Evolutionary conservation across 129 eudicot genomes (phyloP).

Genomic region (Cynara cardunculus): DNA sequence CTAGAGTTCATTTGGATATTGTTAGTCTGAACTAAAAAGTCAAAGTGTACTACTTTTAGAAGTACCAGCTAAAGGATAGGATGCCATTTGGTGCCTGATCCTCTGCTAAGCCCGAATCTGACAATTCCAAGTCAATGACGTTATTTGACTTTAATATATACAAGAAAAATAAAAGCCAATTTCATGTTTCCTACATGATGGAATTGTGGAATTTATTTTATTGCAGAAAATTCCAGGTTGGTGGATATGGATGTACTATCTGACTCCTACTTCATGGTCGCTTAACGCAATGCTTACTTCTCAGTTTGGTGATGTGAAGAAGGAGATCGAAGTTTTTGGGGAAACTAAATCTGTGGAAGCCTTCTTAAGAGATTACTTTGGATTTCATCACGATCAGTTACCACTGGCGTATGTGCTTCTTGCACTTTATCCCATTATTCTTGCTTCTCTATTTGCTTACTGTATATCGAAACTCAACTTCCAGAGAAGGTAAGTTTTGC

Average conservation of each 20-base stretch:
- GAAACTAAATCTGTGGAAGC: slow-evolving; percentile 27
- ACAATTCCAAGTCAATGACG: background rate
- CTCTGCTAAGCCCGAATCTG: background rate
- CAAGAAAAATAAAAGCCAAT: background rate
- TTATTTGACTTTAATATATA: no score
- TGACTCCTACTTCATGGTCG: slow-evolving; percentile 49
- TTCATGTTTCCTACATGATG: background rate
- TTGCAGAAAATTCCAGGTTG: slow-evolving; percentile 55
- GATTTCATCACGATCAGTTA: slow-evolving; percentile 43
- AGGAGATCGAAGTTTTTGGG: slow-evolving; percentile 33
- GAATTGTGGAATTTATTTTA: background rate
- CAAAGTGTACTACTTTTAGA: background rate
- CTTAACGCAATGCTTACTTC: slow-evolving; percentile 47
- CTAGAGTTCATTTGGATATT: background rate
- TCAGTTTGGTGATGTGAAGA: slow-evolving; percentile 49
- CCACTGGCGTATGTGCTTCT: slow-evolving; percentile 40
- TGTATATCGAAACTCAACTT: slow-evolving; percentile 51
- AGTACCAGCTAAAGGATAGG: background rate
- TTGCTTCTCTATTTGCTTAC: slow-evolving; percentile 49
- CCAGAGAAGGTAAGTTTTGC: slow-evolving; percentile 39
- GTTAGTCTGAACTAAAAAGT: background rate
- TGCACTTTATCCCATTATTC: slow-evolving; percentile 34
- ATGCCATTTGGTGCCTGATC: no score
- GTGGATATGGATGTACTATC: slow-evolving; percentile 56
- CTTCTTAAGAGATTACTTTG: slow-evolving; percentile 44